Base-by-base conservation (phyloP, 352 stramenopile genomes). In the Phytophthora cryptogea region DNA sequence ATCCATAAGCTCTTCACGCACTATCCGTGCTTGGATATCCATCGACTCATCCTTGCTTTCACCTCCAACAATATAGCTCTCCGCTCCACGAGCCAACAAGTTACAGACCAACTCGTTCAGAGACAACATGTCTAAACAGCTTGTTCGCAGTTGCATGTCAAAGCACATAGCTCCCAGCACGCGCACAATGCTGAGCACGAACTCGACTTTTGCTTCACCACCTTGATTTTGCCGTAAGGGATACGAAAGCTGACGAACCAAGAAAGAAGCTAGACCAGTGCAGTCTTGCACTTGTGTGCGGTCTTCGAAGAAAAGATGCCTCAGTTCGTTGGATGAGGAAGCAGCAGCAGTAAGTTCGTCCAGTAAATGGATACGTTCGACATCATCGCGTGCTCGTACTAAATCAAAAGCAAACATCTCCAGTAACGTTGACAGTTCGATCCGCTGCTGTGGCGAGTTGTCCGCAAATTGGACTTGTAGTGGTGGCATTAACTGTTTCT, bases 251-350 rank as follows among this genome's bases (percentile, higher is more conserved):
- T 86, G 72, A 5, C 64, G 43, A 7, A 72, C 37, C 4, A 84
- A 47, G 23, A 75, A 70, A 1, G 41, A 45, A 10, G 52, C 41
- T 11, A 89, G 54, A 32, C 76, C 74, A 13, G 47, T 59, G 40
- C 28, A 59, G n/a, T 48, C 54, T 16, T 61, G 32, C 5, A 74
- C 16, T 13, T 65, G 66, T 35, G 66, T 80, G 10, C 72, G 70
- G 54, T 88, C 66, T 47, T 73, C 62, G 20, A 90, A 87, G 62
- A 85, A 82, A 33, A 86, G 70, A 13, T 63, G 54, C 53, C 78
- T 69, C 8, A 89, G 59, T n/a, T 54, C 36, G 4, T 53, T 35
- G 9, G 68, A 78, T 50, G 68, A 62, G 16, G 51, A 61, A 3
- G 59, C 60, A 7, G 76, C 81, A 3, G 52, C 54, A 27, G 72